Evolutionary conservation across 2,329 filamentous ascomycete genomes (phyloP), one percentile per base, ranked within the genome.

Genomic region (Emericellopsis atlantica): DNA sequence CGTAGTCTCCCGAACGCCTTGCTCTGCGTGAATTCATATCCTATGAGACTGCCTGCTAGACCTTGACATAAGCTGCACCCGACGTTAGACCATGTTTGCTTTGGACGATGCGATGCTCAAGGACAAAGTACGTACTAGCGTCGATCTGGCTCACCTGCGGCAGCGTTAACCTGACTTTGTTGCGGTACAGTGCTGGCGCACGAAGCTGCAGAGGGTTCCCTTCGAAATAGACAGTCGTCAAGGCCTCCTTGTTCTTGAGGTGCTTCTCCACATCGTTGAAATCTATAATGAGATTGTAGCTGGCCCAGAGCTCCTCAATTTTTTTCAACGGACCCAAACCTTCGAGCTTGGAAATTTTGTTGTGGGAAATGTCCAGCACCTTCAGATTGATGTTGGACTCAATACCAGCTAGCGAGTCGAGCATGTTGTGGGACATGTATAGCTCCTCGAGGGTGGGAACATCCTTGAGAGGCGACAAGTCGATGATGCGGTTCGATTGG

Each of bases 181-280:
- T 96, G 54, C 92, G 72, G 62, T 98, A 98, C 45, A 95, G 63
- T 1, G 85, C 84, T n/a, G 84, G 84, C 5, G 75, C 77, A 41
- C 72, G 74, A 45, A 79, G 69, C 64, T 98, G 92, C 51, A 98
- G 60, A 22, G 89, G 90, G 53, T 94, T 95, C 2, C 88, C 89
- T 57, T 98, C 92, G 49, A 98, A 93, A 58, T 98, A 98, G 10
- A 98, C 90, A 1, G 92, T 95, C 45, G 81, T 78, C 50, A 96
- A 62, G 32, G 80, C 66, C 55, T 84, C 68, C 66, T 95, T 95
- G 54, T 92, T 83, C 40, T 65, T 72, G 47, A 98, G 62, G 51
- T 84, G 75, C 42, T 72, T 74, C 63, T 95, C 84, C 4, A 96
- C 74, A 54, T 96, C 89, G 35, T 70, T 68, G 53, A 96, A 94